A percentile compares a stretch with the other conserved stretches of the same genome.
phyloP scores from a whole-genome alignment of 306 rosid genomes.

The Glycine latifolia region DNA sequence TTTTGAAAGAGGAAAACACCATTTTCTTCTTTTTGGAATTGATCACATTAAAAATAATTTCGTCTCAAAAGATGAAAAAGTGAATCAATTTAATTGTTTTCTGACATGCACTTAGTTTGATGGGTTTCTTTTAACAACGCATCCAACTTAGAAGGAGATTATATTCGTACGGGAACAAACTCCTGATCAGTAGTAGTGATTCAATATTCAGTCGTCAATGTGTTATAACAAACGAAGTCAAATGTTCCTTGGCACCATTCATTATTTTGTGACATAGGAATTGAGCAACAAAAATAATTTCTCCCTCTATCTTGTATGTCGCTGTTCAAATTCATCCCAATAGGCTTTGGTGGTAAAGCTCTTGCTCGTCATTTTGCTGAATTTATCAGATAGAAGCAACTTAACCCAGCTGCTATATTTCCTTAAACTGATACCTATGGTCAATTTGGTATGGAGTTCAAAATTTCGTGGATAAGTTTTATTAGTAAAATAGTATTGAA shows the following conservation, averaged over 20 bases:
- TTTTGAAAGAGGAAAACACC: too few species aligned
- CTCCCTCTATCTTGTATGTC: constrained; percentile 54
- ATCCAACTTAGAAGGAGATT: too few species aligned
- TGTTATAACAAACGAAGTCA: constrained; percentile 25
- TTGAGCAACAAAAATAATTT: constrained; percentile 63
- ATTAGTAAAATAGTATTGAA: neutral
- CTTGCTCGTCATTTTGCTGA: constrained; percentile 75
- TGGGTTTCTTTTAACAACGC: too few species aligned
- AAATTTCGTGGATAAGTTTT: too few species aligned
- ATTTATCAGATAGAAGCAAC: constrained; percentile 35
- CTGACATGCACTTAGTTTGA: too few species aligned
- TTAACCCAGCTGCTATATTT: constrained; percentile 27
- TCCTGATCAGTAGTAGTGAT: constrained; percentile 23
- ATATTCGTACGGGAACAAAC: too few species aligned
- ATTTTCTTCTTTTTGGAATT: neutral
- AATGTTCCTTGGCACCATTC: constrained; percentile 7
- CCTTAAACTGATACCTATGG: constrained; percentile 22
- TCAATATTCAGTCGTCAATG: constrained; percentile 1
- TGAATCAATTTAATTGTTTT: too few species aligned
- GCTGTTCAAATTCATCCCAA: constrained; percentile 59
- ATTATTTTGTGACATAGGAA: constrained; percentile 42
- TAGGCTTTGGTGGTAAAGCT: constrained; percentile 58
- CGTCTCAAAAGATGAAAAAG: too few species aligned
- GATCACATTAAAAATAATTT: neutral
- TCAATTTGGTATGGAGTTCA: too few species aligned